phyloP scores from a whole-genome alignment of 2,329 filamentous ascomycete species.

The Pseudodiploospora longispora region DNA sequence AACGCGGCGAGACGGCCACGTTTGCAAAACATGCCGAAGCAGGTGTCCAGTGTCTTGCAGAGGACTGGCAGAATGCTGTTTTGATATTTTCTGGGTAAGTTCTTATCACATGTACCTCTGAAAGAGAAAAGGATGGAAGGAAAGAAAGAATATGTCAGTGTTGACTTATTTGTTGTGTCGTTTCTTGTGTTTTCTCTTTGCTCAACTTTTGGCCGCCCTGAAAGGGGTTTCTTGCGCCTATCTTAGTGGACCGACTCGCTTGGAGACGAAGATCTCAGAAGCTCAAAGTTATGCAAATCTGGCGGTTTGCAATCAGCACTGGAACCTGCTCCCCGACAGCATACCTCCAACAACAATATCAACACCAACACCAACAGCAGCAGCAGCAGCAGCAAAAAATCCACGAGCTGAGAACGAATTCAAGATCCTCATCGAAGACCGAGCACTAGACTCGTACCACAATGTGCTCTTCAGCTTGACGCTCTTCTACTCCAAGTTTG shows the following conservation, averaged over 20 bases:
- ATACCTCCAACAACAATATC: too few species aligned
- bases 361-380: too few species aligned
- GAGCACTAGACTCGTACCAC: conserved; percentile 77
- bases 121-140: conserved; percentile 6
- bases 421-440: conserved; percentile 52
- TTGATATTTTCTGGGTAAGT: conserved; percentile 66
- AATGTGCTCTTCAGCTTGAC: conserved; percentile 71
- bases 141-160: conserved; percentile 1
- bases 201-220: too few species aligned
- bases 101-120: background rate
- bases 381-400: too few species aligned
- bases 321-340: conserved; percentile 25
- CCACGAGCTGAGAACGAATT: too few species aligned
- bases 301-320: conserved; percentile 38
- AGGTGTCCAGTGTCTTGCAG: conserved; percentile 46
- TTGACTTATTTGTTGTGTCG: background rate
- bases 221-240: too few species aligned
- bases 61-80: conserved; percentile 35
- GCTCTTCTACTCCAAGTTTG: conserved; percentile 33
- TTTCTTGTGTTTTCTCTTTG: background rate
- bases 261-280: conserved; percentile 48
- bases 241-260: conserved; percentile 55
- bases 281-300: conserved; percentile 55
- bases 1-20: conserved; percentile 67
- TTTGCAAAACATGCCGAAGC: conserved; percentile 69